Conservation (phyloP, 495 filamentous ascomycete species). For the Penicillium paradoxum region DNA sequence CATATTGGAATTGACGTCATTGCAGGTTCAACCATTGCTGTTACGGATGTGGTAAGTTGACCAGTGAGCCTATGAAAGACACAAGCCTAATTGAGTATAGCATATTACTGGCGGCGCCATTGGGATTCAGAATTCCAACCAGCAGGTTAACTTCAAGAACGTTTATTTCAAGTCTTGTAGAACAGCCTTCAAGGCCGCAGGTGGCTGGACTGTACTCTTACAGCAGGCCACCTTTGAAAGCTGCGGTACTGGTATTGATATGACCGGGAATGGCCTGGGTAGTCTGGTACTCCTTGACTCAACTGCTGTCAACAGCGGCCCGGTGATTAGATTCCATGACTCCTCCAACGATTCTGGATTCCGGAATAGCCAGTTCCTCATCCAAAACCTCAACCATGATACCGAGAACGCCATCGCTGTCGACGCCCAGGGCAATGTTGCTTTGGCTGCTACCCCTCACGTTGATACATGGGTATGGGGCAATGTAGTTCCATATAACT, state of each 20-base stretch:
- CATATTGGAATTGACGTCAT: constrained; percentile 49
- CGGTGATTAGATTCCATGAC: constrained; percentile 44
- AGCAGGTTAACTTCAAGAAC: constrained; percentile 50
- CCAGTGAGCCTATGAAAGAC: not conserved
- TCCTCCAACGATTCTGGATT: constrained; percentile 31
- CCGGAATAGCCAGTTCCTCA: constrained; percentile 34
- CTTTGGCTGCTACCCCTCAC: constrained; percentile 45
- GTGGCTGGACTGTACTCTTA: constrained; percentile 39
- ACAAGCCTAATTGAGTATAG: constrained; percentile 21
- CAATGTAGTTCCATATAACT: constrained; percentile 28
- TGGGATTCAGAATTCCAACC: constrained; percentile 45
- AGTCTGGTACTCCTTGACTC: constrained; percentile 49
- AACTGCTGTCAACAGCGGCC: constrained; percentile 41
- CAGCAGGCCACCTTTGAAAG: constrained; percentile 33
- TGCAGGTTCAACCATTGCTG: constrained; percentile 41
- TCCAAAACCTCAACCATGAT: constrained; percentile 32
- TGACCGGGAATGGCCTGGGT: constrained; percentile 37
- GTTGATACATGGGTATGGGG: constrained; percentile 42
- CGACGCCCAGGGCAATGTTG: constrained; percentile 26
- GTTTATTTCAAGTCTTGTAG: constrained; percentile 38
- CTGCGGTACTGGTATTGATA: constrained; percentile 31
- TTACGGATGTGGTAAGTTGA: constrained; percentile 45
- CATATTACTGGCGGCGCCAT: constrained; percentile 46
- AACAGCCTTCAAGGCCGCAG: constrained; percentile 34
- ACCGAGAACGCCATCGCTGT: constrained; percentile 28